Evolutionary conservation across 2,329 filamentous ascomycete genomes (phyloP).

Genomic region (Pyrenophora teres): DNA sequence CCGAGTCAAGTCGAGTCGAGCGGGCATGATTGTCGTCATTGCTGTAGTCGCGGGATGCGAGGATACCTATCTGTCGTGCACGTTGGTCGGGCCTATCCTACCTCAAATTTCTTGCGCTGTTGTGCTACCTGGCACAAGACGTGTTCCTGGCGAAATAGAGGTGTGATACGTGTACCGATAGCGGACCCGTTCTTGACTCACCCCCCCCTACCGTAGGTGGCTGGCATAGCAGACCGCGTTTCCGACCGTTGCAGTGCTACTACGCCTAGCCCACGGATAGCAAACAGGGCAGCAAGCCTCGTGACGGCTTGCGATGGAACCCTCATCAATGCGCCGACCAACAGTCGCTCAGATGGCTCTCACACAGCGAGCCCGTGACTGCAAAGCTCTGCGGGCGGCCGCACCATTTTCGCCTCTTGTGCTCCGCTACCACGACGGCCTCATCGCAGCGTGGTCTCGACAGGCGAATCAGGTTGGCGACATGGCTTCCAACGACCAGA

Average conservation of each 20-base stretch:
- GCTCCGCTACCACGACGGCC: slow-evolving; percentile 30
- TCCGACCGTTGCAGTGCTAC: slow-evolving; percentile 23
- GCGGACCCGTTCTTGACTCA: slow-evolving; percentile 16
- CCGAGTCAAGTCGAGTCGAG: neutral
- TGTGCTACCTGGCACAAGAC: slow-evolving; percentile 9
- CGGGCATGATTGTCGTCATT: slow-evolving; percentile 19
- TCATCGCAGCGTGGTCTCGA: slow-evolving; percentile 22
- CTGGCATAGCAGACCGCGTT: slow-evolving; percentile 32
- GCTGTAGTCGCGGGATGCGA: slow-evolving; percentile 1
- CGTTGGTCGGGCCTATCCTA: slow-evolving; percentile 8
- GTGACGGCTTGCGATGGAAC: slow-evolving; percentile 22
- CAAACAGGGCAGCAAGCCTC: slow-evolving; percentile 13
- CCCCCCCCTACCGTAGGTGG: too few relatives aligned
- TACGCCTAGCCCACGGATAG: slow-evolving; percentile 15
- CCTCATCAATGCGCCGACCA: slow-evolving; percentile 36
- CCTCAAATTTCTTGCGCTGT: slow-evolving; percentile 6
- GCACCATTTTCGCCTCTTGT: slow-evolving; percentile 25
- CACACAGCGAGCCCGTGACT: slow-evolving; percentile 44
- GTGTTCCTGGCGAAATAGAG: too few relatives aligned
- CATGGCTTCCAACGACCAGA: slow-evolving; percentile 26
- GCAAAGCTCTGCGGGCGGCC: slow-evolving; percentile 34
- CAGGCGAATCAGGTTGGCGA: slow-evolving; percentile 40
- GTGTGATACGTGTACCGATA: neutral
- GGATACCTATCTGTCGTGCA: neutral
- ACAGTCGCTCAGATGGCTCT: slow-evolving; percentile 30